These are phyloP conservation scores for Cyclostephanos invisitatus DNA, from an alignment of 108 stramenopile genomes.

Conservation along the genomic window DNA sequence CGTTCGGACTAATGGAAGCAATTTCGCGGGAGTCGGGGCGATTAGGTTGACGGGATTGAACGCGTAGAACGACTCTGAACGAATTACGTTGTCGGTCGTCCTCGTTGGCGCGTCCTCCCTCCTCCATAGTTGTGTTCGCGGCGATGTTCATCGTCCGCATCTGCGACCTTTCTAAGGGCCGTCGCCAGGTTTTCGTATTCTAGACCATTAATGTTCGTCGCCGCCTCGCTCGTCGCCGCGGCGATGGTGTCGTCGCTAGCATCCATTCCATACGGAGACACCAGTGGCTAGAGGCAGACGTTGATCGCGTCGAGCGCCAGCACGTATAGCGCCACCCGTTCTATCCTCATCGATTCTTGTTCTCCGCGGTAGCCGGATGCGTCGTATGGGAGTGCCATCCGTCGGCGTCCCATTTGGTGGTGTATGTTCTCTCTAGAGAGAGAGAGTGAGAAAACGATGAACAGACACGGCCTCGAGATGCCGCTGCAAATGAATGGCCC, in stretches of 20 bases:
- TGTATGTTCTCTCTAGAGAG: too few species aligned
- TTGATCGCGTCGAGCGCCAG: constrained; percentile 92
- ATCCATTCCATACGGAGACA: constrained; percentile 7
- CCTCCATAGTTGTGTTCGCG: constrained; percentile 1
- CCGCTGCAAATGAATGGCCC: too few species aligned
- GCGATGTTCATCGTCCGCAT: constrained; percentile 59
- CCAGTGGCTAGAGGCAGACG: constrained; percentile 91
- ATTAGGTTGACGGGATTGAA: constrained; percentile 63
- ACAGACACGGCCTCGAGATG: too few species aligned
- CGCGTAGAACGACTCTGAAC: constrained; percentile 47
- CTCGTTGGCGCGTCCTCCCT: background rate
- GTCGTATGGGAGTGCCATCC: constrained; percentile 90
- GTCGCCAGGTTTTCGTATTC: constrained; percentile 90
- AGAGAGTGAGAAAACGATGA: too few species aligned
- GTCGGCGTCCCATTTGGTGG: constrained; percentile 84
- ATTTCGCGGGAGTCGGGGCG: constrained; percentile 48
- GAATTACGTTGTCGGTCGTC: background rate
- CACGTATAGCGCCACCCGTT: constrained; percentile 82
- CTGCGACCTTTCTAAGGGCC: constrained; percentile 73
- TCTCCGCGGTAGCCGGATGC: constrained; percentile 37
- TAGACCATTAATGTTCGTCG: constrained; percentile 40
- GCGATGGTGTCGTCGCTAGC: background rate
- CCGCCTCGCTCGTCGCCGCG: background rate
- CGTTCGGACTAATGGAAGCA: constrained; percentile 50
- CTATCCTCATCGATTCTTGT: constrained; percentile 50